These are phyloP conservation scores for Collybia sp. DNA, from an alignment of 768 basidiomycete genomes.

Conservation along the genomic window DNA sequence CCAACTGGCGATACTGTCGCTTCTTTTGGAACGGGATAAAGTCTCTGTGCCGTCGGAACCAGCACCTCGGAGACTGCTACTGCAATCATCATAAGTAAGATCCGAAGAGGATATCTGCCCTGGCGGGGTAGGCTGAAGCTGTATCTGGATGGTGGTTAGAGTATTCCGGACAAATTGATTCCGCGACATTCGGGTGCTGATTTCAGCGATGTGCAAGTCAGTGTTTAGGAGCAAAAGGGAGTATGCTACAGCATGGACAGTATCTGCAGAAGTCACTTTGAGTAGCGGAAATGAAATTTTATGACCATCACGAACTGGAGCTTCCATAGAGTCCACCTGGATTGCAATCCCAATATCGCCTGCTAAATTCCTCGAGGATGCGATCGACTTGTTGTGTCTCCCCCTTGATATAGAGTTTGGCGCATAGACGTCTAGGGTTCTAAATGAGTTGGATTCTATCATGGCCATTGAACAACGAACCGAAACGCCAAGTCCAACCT, in stretches of 20 bases:
- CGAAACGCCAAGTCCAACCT: constrained; percentile 89
- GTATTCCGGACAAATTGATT: constrained; percentile 92
- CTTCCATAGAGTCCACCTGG: constrained; percentile 76
- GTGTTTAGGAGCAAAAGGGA: constrained; percentile 94
- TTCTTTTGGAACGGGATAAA: constrained; percentile 60
- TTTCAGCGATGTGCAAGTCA: constrained; percentile 93
- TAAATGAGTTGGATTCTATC: neutral
- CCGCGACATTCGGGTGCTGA: constrained; percentile 85
- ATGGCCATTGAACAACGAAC: constrained; percentile 30
- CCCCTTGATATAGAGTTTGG: constrained; percentile 88
- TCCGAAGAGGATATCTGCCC: constrained; percentile 54
- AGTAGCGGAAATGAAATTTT: constrained; percentile 4
- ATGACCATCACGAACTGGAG: constrained; percentile 56
- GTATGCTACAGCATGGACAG: constrained; percentile 94
- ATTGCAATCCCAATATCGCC: constrained; percentile 91
- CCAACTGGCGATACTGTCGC: constrained; percentile 84
- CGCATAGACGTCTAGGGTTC: constrained; percentile 68
- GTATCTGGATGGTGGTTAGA: constrained; percentile 78
- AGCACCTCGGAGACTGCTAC: constrained; percentile 50
- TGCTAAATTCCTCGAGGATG: constrained; percentile 88
- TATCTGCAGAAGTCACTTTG: constrained; percentile 40
- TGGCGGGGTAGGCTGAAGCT: constrained; percentile 52
- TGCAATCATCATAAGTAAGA: constrained; percentile 59
- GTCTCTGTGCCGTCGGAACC: constrained; percentile 57
- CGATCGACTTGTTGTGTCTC: constrained; percentile 99